Evolutionary conservation across 768 basidiomycete genomes (phyloP), one percentile per base, ranked within the genome.

Genomic region (Mycena floridula): DNA sequence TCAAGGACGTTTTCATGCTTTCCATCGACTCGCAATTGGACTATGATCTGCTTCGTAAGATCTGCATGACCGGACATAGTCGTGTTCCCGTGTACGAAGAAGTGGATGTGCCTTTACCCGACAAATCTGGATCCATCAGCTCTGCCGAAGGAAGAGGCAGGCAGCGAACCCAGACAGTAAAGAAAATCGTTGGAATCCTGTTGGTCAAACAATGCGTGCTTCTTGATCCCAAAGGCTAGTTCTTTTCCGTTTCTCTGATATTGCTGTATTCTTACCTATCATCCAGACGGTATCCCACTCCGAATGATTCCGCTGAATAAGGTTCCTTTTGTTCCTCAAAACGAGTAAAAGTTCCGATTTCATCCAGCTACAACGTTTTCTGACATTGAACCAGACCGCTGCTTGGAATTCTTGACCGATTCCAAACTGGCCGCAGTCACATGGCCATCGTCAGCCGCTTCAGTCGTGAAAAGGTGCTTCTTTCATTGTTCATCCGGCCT

Each of bases 151-250:
- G 49, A 54, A 48, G 50, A 54, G 47, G 45, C 13, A 30, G 39
- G 37, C 51, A 56, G 27, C 60, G 68, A 45, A 72, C 67, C 9
- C 65, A 71, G 45, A 81, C 73, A 55, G 77, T 79, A 43, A 89
- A 89, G 67, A 89, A 84, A 64, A 89, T 94, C 30, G 63, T 92
- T 7, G 92, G 92, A 1, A 86, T 91, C 39, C 66, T 95, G 40
- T 72, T 95, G 9, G 89, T 93, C 43, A 95, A 94, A 61, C 85
- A 89, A 66, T 91, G 89, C 57, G 85, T 93, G 7, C 63, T 92
- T 49, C 73, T 94, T 5, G 91, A 94, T 59, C 89, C 90, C 1
- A 85, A 88, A 62, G 85, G 84, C 81, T 51, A 36, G 51, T 44
- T 16, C 18, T 7, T 35, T 20, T n/a, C n/a, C n/a, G n/a, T n/a